A percentile compares a stretch with the other conserved stretches of the same genome.
phyloP scores from a whole-genome alignment of 2,329 filamentous ascomycete species.

The Sclerotinia sclerotiorum region DNA sequence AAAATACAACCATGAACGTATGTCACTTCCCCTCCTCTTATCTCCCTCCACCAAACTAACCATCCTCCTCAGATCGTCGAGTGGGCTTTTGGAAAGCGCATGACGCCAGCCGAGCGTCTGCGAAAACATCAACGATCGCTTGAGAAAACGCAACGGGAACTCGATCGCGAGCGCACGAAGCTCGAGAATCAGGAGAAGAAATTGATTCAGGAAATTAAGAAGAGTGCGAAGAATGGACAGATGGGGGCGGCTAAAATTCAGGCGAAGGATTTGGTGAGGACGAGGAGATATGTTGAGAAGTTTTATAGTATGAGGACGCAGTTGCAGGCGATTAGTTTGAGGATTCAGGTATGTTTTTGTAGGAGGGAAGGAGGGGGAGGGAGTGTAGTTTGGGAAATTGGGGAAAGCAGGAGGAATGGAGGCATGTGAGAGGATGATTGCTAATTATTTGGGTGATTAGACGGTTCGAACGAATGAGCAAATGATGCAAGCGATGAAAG shows the following conservation, averaged over 20 bases:
- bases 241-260: slow-evolving; percentile 99
- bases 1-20: slow-evolving; percentile 53
- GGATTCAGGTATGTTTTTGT: slow-evolving; percentile 71
- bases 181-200: slow-evolving; percentile 99
- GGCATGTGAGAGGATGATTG: background rate
- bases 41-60: slow-evolving; percentile 6
- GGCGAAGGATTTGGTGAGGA: slow-evolving; percentile 93
- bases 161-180: slow-evolving; percentile 92
- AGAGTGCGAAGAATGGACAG: slow-evolving; percentile 95
- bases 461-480: slow-evolving; percentile 98
- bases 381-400: background rate
- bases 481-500: slow-evolving; percentile 99
- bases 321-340: slow-evolving; percentile 89
- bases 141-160: slow-evolving; percentile 94
- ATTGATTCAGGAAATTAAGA: slow-evolving; percentile 92
- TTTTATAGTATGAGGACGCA: slow-evolving; percentile 99
- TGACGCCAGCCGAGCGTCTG: slow-evolving; percentile 90
- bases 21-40: slow-evolving; percentile 31
- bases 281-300: slow-evolving; percentile 92
- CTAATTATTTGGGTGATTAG: slow-evolving; percentile 47
- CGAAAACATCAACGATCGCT: slow-evolving; percentile 94
- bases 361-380: no score
- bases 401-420: background rate
- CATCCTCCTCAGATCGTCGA: slow-evolving; percentile 71
- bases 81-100: slow-evolving; percentile 99